Evolutionary conservation across 306 rosid species (phyloP), one percentile per base, ranked within the genome.

Genomic region (Senna tora): DNA sequence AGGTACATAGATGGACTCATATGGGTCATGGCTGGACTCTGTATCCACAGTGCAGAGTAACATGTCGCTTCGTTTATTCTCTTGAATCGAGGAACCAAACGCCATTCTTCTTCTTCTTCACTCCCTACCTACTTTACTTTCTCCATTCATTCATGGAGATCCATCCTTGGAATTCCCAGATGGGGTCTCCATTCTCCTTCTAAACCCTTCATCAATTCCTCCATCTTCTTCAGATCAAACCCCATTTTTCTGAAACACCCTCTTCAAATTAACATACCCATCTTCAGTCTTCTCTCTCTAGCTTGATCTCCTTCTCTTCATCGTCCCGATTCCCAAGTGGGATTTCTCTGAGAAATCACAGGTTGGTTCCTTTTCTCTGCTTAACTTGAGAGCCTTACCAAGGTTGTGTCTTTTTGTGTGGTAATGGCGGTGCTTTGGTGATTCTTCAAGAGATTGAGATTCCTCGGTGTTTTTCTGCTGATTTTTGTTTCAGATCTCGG

Each of bases 41-140:
- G 75, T 68, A 68, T 84, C 84, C 71, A 83, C 81, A 70, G 61
- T 80, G 75, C 54, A 74, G 87, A 82, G 87, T 79, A 85, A 50
- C 83, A 82, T 84, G 87, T 85, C 89, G 83, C 86, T 13, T 54
- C 74, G 51, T 61, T 36, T 52, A 20, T 69, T 86, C 90, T 84
- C 89, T 86, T 84, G 76, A 80, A 84, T 86, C 93, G 90, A 88
- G 90, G 84, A 81, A n/a, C n/a, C n/a, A n/a, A n/a, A n/a, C n/a
- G n/a, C n/a, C n/a, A n/a, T n/a, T n/a, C n/a, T n/a, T n/a, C n/a
- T n/a, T n/a, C n/a, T n/a, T n/a, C n/a, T n/a, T n/a, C n/a, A n/a
- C n/a, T n/a, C n/a, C n/a, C n/a, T n/a, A n/a, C n/a, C n/a, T n/a
- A n/a, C n/a, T n/a, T n/a, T n/a, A 7, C 64, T 14, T 5, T 21